Evolutionary conservation across 306 rosid species (phyloP).

Genomic region (Amphicarpaea edgeworthii): DNA sequence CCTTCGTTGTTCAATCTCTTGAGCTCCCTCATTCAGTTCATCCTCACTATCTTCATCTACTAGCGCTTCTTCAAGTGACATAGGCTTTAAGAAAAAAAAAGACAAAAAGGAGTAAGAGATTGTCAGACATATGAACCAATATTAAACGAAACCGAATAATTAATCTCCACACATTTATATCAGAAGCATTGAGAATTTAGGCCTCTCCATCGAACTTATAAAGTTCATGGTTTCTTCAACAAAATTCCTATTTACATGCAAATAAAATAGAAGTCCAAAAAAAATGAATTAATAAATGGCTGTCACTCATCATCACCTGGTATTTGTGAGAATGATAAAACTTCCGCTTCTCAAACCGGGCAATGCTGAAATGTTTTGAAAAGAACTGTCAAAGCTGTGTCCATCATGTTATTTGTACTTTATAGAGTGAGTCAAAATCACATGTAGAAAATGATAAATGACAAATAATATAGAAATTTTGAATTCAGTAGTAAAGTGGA

Average conservation of each 20-base stretch:
- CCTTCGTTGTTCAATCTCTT: constrained; percentile 71
- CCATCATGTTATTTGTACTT: constrained; percentile 18
- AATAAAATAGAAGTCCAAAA: constrained; percentile 32
- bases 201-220: constrained; percentile 11
- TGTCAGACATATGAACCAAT: no score
- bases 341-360: constrained; percentile 63
- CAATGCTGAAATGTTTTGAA: constrained; percentile 62
- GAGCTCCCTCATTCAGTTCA: constrained; percentile 84
- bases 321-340: constrained; percentile 86
- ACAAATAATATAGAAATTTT: constrained; percentile 16
- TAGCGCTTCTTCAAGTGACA: constrained; percentile 73
- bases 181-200: constrained; percentile 6
- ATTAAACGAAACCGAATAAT: no score
- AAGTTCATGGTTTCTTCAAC: constrained; percentile 13
- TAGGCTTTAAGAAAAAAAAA: constrained; percentile 63
- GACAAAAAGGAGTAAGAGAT: constrained; percentile 34
- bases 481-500: constrained; percentile 27
- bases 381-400: constrained; percentile 40
- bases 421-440: constrained; percentile 29
- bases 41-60: constrained; percentile 81
- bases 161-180: neutral
- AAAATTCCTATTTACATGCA: constrained; percentile 8
- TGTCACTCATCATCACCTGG: constrained; percentile 65
- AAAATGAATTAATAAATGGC: neutral
- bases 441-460: constrained; percentile 20